Percentiles rank a stretch among this genome's conserved stretches.
Conservation (phyloP, 2,329 filamentous ascomycete species). For the Claviceps quebecensis region DNA sequence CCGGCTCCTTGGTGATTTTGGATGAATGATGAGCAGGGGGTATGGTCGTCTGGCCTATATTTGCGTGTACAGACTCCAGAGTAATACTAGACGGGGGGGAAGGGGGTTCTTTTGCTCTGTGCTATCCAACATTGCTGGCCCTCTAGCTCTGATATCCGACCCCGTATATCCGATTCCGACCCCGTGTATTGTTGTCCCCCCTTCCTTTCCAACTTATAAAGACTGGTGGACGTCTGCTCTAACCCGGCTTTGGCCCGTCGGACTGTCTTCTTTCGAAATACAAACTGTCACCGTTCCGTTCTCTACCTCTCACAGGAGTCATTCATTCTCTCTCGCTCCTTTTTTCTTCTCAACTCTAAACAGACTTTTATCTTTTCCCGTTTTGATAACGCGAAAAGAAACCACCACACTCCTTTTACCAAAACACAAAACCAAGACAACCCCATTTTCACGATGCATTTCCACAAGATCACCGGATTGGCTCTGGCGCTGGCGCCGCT, state of each 20-base stretch:
- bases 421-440: background rate
- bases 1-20: background rate
- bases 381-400: background rate
- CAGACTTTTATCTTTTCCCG: too few relatives aligned
- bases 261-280: too few relatives aligned
- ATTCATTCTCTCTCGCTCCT: background rate
- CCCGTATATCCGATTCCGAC: too few relatives aligned
- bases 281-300: too few relatives aligned
- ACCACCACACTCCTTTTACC: background rate
- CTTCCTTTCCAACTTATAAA: background rate
- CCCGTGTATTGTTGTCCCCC: too few relatives aligned
- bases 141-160: too few relatives aligned
- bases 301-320: too few relatives aligned
- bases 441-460: conserved; percentile 9
- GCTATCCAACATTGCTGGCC: too few relatives aligned
- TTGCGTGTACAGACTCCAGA: background rate
- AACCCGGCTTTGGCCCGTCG: background rate
- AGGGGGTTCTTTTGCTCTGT: too few relatives aligned
- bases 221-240: conserved; percentile 6
- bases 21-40: background rate
- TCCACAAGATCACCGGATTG: conserved; percentile 12
- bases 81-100: background rate
- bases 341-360: background rate
- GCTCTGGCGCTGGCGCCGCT: background rate
- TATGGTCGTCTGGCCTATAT: background rate